Evolutionary conservation across 2,329 filamentous ascomycete species (phyloP), one percentile per base, ranked within the genome.

Genomic region (Paraconiothyrium brasiliense): DNA sequence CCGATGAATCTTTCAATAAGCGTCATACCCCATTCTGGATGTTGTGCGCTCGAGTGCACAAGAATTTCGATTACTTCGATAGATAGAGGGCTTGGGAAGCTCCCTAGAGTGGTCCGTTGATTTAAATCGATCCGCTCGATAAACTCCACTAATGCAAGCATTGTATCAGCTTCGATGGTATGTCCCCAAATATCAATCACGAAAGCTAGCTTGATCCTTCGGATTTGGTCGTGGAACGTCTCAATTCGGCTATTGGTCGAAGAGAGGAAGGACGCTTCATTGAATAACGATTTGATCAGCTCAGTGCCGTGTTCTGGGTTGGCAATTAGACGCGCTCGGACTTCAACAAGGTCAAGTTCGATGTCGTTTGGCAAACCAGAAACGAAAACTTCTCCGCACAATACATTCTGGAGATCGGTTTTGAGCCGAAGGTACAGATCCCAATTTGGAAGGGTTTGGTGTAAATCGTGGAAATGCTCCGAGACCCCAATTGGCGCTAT

Each of bases 371-470:
- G 34, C 22, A 41, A 22, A 20, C 14, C 30, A 7, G 20, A 13
- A 13, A 7, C 13, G 20, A 27, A 34, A 13, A 11, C 11, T 4
- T 52, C 49, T 39, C 14, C 34, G n/a, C 34, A 32, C 7, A 44
- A 4, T 16, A 44, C 37, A 6, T 16, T 10, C 24, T 30, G 35
- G 3, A 54, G 24, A 30, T 44, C 8, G n/a, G 11, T 20, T n/a
- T 54, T 54, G 37, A 43, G n/a, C 2, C 43, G 1, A 20, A 54
- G 37, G 27, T 54, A 54, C 13, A 43, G 27, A 20, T 27, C 22
- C 51, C 51, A 54, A 16, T 54, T 54, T 6, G 51, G 51, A 11
- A 43, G 39, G 13, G 14, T 54, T n/a, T 43, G 22, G 22, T 24
- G 22, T 13, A 44, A 11, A 43, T 43, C 37, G 30, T n/a, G 51